These are phyloP conservation scores for Pythium sukuiense DNA, from an alignment of 352 stramenopile genomes.

Conservation along the genomic window DNA sequence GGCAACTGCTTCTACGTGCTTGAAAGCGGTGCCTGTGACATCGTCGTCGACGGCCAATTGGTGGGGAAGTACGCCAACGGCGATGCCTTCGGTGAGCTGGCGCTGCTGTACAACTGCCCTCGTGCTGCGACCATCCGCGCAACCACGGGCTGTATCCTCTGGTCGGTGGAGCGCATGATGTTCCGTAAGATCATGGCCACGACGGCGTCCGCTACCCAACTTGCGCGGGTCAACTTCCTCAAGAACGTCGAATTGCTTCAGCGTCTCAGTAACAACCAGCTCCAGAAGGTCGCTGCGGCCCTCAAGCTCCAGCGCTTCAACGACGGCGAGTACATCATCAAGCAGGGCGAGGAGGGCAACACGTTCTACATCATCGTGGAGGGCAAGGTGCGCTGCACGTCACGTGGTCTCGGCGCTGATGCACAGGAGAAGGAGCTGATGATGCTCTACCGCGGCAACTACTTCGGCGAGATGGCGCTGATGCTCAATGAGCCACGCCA, in stretches of 20 bases:
- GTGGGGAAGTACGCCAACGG: conserved; percentile 79
- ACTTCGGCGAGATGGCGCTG: conserved; percentile 89
- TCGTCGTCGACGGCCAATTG: conserved; percentile 78
- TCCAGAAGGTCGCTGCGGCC: conserved; percentile 81
- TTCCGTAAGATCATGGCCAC: conserved; percentile 85
- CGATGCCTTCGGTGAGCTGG: conserved; percentile 95
- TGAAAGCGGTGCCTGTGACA: conserved; percentile 86
- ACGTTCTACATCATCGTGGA: conserved; percentile 98
- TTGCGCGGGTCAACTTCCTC: conserved; percentile 88
- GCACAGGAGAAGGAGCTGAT: conserved; percentile 75
- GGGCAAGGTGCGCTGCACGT: conserved; percentile 87
- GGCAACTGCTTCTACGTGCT: conserved; percentile 95
- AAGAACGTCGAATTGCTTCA: conserved; percentile 94
- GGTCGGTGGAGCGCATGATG: conserved; percentile 91
- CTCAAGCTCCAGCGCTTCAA: conserved; percentile 86
- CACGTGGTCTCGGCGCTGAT: conserved; percentile 39
- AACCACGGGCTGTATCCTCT: conserved; percentile 85
- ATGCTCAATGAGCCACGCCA: conserved; percentile 85
- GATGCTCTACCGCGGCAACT: conserved; percentile 76
- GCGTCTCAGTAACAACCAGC: conserved; percentile 85
- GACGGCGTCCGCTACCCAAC: conserved; percentile 69
- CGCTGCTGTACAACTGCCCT: conserved; percentile 96
- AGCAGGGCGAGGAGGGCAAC: conserved; percentile 93
- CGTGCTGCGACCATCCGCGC: conserved; percentile 92
- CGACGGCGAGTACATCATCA: conserved; percentile 92